phyloP scores from a whole-genome alignment of 495 filamentous ascomycete genomes.

The Entonaema liquescens region DNA sequence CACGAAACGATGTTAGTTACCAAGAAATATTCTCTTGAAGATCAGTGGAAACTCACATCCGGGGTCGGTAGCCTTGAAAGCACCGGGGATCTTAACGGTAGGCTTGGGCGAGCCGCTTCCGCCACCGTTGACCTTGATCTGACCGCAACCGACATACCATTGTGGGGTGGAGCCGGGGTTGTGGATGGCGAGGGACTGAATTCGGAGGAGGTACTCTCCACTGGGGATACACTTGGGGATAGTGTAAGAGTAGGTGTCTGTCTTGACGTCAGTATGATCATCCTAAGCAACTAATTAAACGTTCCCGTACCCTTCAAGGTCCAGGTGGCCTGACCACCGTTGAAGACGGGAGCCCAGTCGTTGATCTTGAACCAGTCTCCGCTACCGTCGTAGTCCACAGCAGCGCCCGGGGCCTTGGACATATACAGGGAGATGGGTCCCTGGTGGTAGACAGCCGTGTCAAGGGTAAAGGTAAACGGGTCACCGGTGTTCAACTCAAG shows the following conservation, averaged over 20 bases:
- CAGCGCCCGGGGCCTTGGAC: conserved; percentile 59
- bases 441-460: conserved; percentile 67
- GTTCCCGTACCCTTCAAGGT: conserved; percentile 50
- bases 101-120: conserved; percentile 58
- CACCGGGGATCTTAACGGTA: conserved; percentile 61
- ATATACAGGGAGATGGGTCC: conserved; percentile 66
- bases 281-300: neutral
- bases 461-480: conserved; percentile 58
- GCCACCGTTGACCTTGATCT: conserved; percentile 65
- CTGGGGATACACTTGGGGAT: conserved; percentile 62
- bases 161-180: conserved; percentile 61
- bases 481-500: conserved; percentile 61
- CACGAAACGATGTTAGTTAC: neutral
- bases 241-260: conserved; percentile 59
- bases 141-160: conserved; percentile 67
- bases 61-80: conserved; percentile 63
- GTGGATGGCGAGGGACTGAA: conserved; percentile 69
- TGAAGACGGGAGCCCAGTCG: conserved; percentile 56
- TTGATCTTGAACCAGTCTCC: conserved; percentile 65
- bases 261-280: neutral
- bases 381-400: conserved; percentile 57
- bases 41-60: conserved; percentile 47
- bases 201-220: conserved; percentile 70
- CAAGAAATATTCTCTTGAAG: neutral
- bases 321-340: conserved; percentile 48